Evolutionary conservation across 163 green algal genomes (phyloP), one percentile per base, ranked within the genome.

Genomic region (Chloromonas sp.): DNA sequence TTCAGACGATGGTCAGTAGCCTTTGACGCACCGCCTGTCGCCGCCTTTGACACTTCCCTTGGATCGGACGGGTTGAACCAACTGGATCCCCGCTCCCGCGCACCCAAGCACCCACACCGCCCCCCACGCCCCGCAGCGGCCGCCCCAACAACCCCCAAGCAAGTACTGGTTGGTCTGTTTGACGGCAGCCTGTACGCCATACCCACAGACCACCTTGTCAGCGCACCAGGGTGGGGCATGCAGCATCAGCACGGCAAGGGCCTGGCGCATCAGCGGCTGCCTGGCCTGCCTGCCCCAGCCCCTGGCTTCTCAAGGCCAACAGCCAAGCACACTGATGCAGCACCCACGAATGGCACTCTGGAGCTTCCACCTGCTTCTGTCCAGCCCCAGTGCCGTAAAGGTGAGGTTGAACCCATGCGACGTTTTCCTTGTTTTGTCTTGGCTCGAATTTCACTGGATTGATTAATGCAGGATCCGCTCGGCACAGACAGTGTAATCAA

Each of bases 11-110:
- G 93, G 94, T 85, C 84, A 5, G 71, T 95, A 2, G 61, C 81
- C n/a, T 95, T 97, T 70, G 84, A 90, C 14, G 84, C 91, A 0
- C 90, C 91, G 1, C 90, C 93, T 2, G 86, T 95, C 0, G 87
- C 87, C 2, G 93, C 89, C 0, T 95, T 74, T 11, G 66, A 93
- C 83, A 81, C 79, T 11, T 60, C 14, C 61, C 66, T 15, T 5
- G 66, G 66, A 11, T 74, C 66, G 66, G 66, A 74, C 66, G 11
- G 11, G 5, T 11, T 83, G 59, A 91, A 92, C 85, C 88, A 83
- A 81, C 85, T 92, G 36, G 84, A 89, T 57, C 84, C 86, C 2
- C 5, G 60, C 66, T 36, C 11, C 70, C 70, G 8, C 82, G 61
- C 14, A 78, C 81, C 15, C 5, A 60, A 3, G 76, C 76, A 36